phyloP scores from a whole-genome alignment of 495 filamentous ascomycete species.

The Pyrenula aspistea region DNA sequence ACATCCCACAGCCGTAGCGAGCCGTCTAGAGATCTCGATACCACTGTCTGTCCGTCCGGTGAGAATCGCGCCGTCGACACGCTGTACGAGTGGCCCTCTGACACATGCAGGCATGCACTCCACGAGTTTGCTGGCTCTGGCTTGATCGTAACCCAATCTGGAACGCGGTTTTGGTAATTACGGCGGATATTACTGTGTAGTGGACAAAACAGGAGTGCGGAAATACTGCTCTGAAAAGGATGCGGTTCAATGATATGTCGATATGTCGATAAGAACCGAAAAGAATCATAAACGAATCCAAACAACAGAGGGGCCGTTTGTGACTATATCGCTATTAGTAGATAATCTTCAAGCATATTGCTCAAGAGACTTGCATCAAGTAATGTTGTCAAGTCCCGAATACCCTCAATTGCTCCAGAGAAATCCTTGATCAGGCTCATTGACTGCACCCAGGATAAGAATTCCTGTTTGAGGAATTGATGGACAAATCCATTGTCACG shows the following conservation, averaged over 20 bases:
- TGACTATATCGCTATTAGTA: too few relatives aligned
- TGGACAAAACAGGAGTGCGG: slow-evolving; percentile 19
- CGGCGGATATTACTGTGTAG: slow-evolving; percentile 11
- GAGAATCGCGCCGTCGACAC: slow-evolving; percentile 11
- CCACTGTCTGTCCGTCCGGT: slow-evolving; percentile 13
- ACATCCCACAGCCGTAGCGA: slow-evolving; percentile 24
- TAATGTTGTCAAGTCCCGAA: slow-evolving; percentile 2
- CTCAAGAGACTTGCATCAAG: slow-evolving; percentile 1
- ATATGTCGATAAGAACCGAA: slow-evolving; percentile 15
- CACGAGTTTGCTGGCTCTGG: slow-evolving; percentile 6
- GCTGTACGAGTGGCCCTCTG: slow-evolving; percentile 9
- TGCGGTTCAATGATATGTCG: slow-evolving; percentile 13
- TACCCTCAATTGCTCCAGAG: slow-evolving; percentile 4
- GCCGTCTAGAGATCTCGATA: slow-evolving; percentile 14
- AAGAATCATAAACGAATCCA: slow-evolving; percentile 16
- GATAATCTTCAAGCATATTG: too few relatives aligned
- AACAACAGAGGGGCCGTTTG: too few relatives aligned
- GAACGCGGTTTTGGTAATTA: slow-evolving; percentile 2
- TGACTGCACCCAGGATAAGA: slow-evolving; percentile 14
- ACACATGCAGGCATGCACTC: slow-evolving; percentile 9
- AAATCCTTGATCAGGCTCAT: slow-evolving; percentile 5
- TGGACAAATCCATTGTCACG: slow-evolving; percentile 8
- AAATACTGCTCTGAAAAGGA: slow-evolving; percentile 19
- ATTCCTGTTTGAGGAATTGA: slow-evolving; percentile 6
- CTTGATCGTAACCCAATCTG: slow-evolving; percentile 5